Evolutionary conservation across 129 eudicot species (phyloP).

Genomic region (Escallonia rubra): DNA sequence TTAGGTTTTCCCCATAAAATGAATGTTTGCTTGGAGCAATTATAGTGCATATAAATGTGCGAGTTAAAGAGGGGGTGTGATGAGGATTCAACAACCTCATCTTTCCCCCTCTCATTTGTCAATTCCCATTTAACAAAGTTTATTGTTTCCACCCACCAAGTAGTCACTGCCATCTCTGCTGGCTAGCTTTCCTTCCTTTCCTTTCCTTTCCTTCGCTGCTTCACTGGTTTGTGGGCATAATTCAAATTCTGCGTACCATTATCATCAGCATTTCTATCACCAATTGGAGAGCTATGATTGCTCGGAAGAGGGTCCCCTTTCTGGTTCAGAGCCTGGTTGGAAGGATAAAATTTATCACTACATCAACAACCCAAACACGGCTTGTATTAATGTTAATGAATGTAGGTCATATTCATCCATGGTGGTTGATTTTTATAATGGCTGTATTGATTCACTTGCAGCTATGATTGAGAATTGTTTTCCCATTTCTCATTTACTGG

Average conservation of each 20-base stretch:
- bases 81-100: constrained; percentile 10
- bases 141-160: constrained; percentile 24
- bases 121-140: constrained; percentile 1
- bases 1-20: constrained; percentile 16
- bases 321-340: constrained; percentile 16
- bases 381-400: constrained; percentile 10
- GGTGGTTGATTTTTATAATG: constrained; percentile 7
- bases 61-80: background rate
- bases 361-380: constrained; percentile 6
- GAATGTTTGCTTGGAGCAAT: constrained; percentile 27
- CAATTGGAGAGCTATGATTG: background rate
- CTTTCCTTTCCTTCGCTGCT: background rate
- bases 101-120: background rate
- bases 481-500: background rate
- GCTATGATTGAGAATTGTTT: background rate
- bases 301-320: constrained; percentile 1
- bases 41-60: background rate
- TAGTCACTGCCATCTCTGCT: constrained; percentile 1
- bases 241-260: too few relatives aligned
- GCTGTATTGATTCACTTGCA: background rate
- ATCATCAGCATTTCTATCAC: background rate
- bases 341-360: constrained; percentile 3
- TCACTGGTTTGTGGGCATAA: background rate
- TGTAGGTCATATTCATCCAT: constrained; percentile 8
- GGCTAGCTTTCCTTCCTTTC: background rate